phyloP scores from a whole-genome alignment of 352 stramenopile species.

The Globisporangium cystogenes region DNA sequence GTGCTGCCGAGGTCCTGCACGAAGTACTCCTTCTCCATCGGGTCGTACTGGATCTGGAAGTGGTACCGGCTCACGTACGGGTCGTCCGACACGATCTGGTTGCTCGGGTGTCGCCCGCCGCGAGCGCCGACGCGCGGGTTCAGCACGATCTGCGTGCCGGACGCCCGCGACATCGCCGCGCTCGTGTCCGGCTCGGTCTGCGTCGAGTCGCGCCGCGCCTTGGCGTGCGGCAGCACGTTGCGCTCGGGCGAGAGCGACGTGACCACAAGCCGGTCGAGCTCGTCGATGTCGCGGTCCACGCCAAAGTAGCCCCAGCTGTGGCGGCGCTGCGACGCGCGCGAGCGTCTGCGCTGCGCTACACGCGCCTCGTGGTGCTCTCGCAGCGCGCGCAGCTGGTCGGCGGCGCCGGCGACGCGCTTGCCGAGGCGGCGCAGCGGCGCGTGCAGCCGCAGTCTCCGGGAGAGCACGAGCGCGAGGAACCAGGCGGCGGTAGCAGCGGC shows the following conservation, averaged over 20 bases:
- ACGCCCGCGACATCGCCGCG: neutral
- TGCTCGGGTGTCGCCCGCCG: conserved; percentile 70
- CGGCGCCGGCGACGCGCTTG: conserved; percentile 14
- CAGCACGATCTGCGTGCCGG: conserved; percentile 50
- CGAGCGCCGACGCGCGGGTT: conserved; percentile 51
- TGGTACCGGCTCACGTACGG: conserved; percentile 79
- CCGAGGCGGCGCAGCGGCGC: conserved; percentile 33
- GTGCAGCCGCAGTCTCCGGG: conserved; percentile 39
- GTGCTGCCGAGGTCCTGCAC: conserved; percentile 75
- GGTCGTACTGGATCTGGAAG: conserved; percentile 76
- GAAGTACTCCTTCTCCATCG: conserved; percentile 81
- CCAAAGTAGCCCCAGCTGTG: conserved; percentile 18
- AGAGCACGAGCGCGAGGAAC: conserved; percentile 37
- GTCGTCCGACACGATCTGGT: conserved; percentile 85
- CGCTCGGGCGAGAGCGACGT: conserved; percentile 58
- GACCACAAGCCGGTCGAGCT: conserved; percentile 65
- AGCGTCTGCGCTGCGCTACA: conserved; percentile 10
- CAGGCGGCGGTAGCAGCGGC: conserved; percentile 32
- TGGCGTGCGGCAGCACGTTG: conserved; percentile 15
- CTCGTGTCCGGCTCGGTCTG: conserved; percentile 1
- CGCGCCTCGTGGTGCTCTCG: neutral
- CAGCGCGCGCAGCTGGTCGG: conserved; percentile 18
- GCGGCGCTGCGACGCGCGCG: conserved; percentile 13
- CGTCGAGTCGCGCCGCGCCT: conserved; percentile 4
- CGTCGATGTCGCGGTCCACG: conserved; percentile 50